Evolutionary conservation across 192 early-diverging fungal species (phyloP).

Genomic region (Entomortierella chlamydospora): DNA sequence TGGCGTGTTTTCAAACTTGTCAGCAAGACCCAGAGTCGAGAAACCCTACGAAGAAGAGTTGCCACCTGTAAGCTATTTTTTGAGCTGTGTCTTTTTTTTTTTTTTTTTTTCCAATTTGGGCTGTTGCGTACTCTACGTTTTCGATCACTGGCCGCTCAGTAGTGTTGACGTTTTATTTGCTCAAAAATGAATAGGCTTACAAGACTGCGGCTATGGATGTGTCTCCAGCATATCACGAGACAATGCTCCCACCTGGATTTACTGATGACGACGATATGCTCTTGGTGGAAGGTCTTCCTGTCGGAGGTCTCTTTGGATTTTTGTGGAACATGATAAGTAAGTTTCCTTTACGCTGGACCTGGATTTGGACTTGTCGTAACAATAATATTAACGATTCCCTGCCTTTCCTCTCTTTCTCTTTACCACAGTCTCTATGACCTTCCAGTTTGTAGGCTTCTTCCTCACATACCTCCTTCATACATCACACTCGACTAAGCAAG

Average conservation of each 20-base stretch:
- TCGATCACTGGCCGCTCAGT: no score
- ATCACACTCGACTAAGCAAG: constrained; percentile 88
- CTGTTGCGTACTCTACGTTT: no score
- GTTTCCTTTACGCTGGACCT: constrained; percentile 6
- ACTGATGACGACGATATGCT: constrained; percentile 82
- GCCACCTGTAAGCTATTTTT: constrained; percentile 45
- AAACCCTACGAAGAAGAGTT: constrained; percentile 46
- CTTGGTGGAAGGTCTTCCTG: constrained; percentile 91
- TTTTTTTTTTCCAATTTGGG: background rate
- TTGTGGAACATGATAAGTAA: constrained; percentile 84
- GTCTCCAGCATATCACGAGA: constrained; percentile 46
- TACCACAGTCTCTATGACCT: constrained; percentile 74
- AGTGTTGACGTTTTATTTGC: constrained; percentile 1
- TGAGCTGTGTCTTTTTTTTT: background rate
- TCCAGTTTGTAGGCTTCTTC: constrained; percentile 91
- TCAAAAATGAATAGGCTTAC: constrained; percentile 26
- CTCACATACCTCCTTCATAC: constrained; percentile 92
- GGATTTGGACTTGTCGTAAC: no score
- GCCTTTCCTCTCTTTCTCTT: background rate
- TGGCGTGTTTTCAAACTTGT: constrained; percentile 46
- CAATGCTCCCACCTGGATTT: constrained; percentile 65
- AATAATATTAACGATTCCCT: background rate
- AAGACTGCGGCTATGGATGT: constrained; percentile 47
- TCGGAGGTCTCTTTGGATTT: constrained; percentile 84
- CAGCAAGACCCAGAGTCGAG: constrained; percentile 41